Base-by-base conservation (phyloP, 768 basidiomycete species). In the Mycena sanguinolenta region DNA sequence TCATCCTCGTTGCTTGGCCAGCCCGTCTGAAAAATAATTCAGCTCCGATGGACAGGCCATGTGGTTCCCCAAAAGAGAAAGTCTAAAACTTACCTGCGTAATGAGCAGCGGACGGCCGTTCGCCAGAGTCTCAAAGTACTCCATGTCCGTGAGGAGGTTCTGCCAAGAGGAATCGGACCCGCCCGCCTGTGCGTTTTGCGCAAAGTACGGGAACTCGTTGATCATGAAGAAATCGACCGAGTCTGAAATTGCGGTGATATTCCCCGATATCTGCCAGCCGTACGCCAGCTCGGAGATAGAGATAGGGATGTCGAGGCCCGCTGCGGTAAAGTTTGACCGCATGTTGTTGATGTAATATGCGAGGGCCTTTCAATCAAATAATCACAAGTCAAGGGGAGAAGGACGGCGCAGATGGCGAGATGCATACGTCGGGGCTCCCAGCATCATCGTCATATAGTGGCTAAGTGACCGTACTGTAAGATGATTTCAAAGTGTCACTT, bases 1-100 rank as follows among this genome's bases (percentile, higher is more conserved):
- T 71, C 70, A 55, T 71, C 70, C 60, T 71, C 65, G 54, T 71
- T 71, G 57, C 65, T 71, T 44, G 70, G 70, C 70, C 70, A 71
- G 61, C 70, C 70, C 21, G 70, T 71, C 70, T 71, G 63, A n/a
- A 65, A 57, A 25, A 57, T 58, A 36, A 46, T 65, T 64, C 63
- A 64, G 63, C 38, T 36, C 49, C 42, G 10, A 63, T 27, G 50
- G 61, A 52, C 46, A 62, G 49, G 38, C 62, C 36, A 52, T 14
- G 61, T 52, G 44, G 59, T 46, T 60, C 44, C 19, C 50, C 27
- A 49, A 59, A 58, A 49, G 23, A 50, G 46, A n/a, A 46, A 52
- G 55, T 25, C 8, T 46, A 44, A 53, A 25, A 44, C 38, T 71
- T 30, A 71, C 70, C 70, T 71, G 70, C 28, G 70, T 71, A 34